Conservation (phyloP, 306 rosid species). For the Betula pendula region DNA sequence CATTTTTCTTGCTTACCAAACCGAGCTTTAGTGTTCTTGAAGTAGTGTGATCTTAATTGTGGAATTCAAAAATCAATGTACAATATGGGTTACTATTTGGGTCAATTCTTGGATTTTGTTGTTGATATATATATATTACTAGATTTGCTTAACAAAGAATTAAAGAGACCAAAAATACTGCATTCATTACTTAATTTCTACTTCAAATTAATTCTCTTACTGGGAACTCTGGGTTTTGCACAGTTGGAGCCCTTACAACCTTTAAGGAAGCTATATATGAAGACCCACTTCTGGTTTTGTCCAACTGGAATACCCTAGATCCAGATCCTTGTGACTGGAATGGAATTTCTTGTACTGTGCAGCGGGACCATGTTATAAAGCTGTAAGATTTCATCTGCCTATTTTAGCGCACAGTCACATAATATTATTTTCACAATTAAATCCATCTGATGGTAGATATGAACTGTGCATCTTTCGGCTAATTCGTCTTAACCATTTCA, state of each 20-base stretch:
- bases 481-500: constrained; percentile 23
- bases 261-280: constrained; percentile 78
- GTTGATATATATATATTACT: neutral
- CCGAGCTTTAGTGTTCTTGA: neutral
- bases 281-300: constrained; percentile 69
- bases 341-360: constrained; percentile 63
- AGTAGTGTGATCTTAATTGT: constrained; percentile 17
- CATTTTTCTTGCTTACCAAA: constrained; percentile 16
- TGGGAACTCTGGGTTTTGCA: constrained; percentile 28
- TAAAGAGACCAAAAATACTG: neutral
- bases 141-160: constrained; percentile 5
- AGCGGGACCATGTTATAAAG: constrained; percentile 69
- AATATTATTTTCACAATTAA: constrained; percentile 19
- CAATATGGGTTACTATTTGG: constrained; percentile 12
- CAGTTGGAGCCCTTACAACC: constrained; percentile 66
- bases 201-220: constrained; percentile 20
- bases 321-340: constrained; percentile 82
- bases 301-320: constrained; percentile 70
- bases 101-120: neutral
- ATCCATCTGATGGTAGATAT: constrained; percentile 24
- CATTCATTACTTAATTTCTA: constrained; percentile 4
- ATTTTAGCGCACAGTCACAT: constrained; percentile 13
- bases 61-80: constrained; percentile 1
- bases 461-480: constrained; percentile 24
- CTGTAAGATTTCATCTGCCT: constrained; percentile 55